Percentiles rank a stretch among this genome's conserved stretches.
These are phyloP conservation scores for Aspergillus cejpii DNA, from an alignment of 2,329 filamentous ascomycete species.

Conservation along the genomic window DNA sequence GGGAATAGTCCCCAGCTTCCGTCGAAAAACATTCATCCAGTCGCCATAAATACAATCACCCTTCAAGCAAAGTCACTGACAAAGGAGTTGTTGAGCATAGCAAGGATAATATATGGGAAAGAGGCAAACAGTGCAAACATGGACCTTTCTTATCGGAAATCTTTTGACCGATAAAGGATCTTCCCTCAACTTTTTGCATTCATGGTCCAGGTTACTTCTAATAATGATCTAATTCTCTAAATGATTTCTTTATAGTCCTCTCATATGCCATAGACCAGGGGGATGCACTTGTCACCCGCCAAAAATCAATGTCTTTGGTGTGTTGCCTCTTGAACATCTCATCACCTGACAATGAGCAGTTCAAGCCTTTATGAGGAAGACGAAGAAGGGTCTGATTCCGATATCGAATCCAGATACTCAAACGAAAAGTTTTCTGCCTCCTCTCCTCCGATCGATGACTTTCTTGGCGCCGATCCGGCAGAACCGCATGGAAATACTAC, in stretches of 20 bases:
- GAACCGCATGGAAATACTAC: constrained; percentile 1
- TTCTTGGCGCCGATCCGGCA: neutral
- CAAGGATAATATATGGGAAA: neutral
- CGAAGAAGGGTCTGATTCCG: constrained; percentile 20
- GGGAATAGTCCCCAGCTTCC: constrained; percentile 19
- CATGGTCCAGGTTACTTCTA: neutral
- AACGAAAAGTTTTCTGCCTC: constrained; percentile 5
- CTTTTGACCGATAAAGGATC: constrained; percentile 4
- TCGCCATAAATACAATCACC: constrained; percentile 7
- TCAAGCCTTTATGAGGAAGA: constrained; percentile 30
- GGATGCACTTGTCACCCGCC: constrained; percentile 21
- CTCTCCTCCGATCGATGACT: constrained; percentile 7
- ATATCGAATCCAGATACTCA: constrained; percentile 12
- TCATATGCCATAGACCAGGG: constrained; percentile 12
- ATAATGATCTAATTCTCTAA: neutral
- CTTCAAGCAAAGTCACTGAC: neutral
- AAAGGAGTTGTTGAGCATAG: neutral
- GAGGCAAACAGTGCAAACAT: constrained; percentile 38
- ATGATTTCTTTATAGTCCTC: neutral
- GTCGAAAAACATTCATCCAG: constrained; percentile 29
- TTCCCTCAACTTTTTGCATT: neutral
- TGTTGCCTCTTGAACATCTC: constrained; percentile 38
- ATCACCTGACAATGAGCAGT: constrained; percentile 45
- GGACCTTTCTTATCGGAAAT: constrained; percentile 18
- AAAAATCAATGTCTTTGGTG: constrained; percentile 20